Percentiles rank a stretch among this genome's conserved stretches.
Conservation (phyloP, 768 basidiomycete genomes). For the Collybia mongolica region DNA sequence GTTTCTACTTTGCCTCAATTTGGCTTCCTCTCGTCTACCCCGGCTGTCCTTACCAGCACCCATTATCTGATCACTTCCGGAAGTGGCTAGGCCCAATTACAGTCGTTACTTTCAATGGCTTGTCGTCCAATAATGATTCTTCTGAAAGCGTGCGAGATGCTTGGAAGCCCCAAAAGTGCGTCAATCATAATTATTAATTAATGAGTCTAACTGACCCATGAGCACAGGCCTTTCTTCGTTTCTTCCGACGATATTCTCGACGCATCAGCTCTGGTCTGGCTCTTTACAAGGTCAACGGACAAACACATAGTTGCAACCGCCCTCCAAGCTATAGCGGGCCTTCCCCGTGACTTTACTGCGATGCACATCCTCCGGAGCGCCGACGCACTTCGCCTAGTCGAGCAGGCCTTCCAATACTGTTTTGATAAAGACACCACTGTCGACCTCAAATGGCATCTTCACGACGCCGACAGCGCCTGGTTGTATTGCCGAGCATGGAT, state of each 20-base stretch:
- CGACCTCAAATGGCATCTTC: slow-evolving; percentile 34
- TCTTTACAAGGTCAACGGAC: slow-evolving; percentile 32
- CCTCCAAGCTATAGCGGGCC: slow-evolving; percentile 35
- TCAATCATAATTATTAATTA: neutral
- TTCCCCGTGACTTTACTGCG: slow-evolving; percentile 36
- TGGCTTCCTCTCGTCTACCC: slow-evolving; percentile 37
- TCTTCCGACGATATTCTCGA: slow-evolving; percentile 31
- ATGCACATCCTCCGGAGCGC: slow-evolving; percentile 34
- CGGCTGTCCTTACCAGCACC: slow-evolving; percentile 40
- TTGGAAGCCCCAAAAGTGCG: neutral
- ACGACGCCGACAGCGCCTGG: slow-evolving; percentile 30
- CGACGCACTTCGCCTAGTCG: slow-evolving; percentile 29
- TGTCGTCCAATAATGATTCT: too few species aligned
- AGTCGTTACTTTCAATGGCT: too few species aligned
- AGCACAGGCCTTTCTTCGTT: neutral
- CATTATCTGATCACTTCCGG: slow-evolving; percentile 34
- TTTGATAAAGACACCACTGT: slow-evolving; percentile 37
- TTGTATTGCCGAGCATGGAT: slow-evolving; percentile 42
- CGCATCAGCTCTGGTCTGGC: slow-evolving; percentile 35
- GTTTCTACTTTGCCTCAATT: slow-evolving; percentile 36
- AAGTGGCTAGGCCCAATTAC: slow-evolving; percentile 7
- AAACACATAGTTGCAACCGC: slow-evolving; percentile 27
- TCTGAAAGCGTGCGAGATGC: too few species aligned
- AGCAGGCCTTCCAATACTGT: slow-evolving; percentile 33
- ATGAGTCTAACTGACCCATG: neutral